Base-by-base conservation (phyloP, 306 rosid species). In the Rosa chinensis region DNA sequence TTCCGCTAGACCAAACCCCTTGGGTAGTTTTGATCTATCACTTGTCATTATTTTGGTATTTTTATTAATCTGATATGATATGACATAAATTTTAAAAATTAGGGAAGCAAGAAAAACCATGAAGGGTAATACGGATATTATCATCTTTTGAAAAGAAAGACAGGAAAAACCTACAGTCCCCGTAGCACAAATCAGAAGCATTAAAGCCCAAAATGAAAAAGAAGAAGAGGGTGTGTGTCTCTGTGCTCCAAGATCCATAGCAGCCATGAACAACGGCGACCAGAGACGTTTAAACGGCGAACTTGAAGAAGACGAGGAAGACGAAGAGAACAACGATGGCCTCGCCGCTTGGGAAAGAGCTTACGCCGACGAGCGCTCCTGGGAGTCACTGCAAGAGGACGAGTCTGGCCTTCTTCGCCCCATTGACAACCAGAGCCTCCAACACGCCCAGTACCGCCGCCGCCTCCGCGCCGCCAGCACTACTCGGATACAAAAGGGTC, bases 351-450 rank as follows among this genome's bases (percentile, higher is more conserved):
- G 99, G 99, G 97, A 95, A 87, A 89, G 90, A 82, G 70, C 97
- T 56, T 95, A 95, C 63, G 97, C 97, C 8, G 98, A 95, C 72
- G 99, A 95, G 85, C 86, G 99, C 81, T 95, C 99, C 0, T 95
- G 99, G 99, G 99, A 95, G 77, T 85, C 92, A 40, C 84, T 95
- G 78, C 94, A 95, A 79, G 99, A 95, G 82, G 99, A 95, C 79
- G 98, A 92, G 86, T 92, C 97, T n/a, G 99, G 99, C 12, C 89
- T 91, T 72, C 98, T 95, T 70, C 97, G 97, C 70, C 97, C 99
- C 45, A 83, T 95, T 59, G 98, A 95, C 74, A 90, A 83, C 75
- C 90, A 85, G 12, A 85, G 89, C 82, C 82, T 95, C 66, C 83
- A 89, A 56, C 97, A 95, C 81, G 91, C 99, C 6, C 99, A 92